A percentile compares a stretch with the other conserved stretches of the same genome.
Evolutionary conservation across 768 basidiomycete species (phyloP).

Genomic region (Leucocoprinus sp.): DNA sequence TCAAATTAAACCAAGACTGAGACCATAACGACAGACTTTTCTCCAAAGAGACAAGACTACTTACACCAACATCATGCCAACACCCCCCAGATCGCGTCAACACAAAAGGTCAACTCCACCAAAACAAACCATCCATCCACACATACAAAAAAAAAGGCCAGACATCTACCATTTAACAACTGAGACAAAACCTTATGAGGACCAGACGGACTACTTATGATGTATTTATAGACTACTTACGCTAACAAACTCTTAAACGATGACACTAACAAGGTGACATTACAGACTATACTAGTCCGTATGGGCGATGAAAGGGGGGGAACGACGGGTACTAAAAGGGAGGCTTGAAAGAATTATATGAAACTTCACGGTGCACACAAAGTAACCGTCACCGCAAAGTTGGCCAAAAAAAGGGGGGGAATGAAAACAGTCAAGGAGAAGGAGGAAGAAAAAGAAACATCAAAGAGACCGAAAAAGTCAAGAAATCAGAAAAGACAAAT

Average conservation of each 20-base stretch:
- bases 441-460: neutral
- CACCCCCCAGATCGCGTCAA: no score
- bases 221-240: constrained; percentile 1
- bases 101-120: neutral
- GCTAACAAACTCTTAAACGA: neutral
- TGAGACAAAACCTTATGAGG: neutral
- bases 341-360: neutral
- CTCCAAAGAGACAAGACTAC: no score
- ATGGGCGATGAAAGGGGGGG: neutral
- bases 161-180: constrained; percentile 3
- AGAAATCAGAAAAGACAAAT: neutral
- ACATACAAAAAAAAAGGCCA: no score
- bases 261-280: neutral
- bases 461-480: neutral
- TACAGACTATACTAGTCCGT: no score
- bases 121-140: neutral
- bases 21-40: no score
- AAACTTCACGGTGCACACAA: neutral
- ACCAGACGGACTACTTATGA: neutral
- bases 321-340: neutral
- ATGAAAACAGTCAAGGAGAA: neutral
- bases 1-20: no score
- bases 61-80: no score
- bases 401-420: neutral
- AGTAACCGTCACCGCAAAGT: no score